phyloP scores from a whole-genome alignment of 257 asterid genomes.

The Gentiana dahurica region DNA sequence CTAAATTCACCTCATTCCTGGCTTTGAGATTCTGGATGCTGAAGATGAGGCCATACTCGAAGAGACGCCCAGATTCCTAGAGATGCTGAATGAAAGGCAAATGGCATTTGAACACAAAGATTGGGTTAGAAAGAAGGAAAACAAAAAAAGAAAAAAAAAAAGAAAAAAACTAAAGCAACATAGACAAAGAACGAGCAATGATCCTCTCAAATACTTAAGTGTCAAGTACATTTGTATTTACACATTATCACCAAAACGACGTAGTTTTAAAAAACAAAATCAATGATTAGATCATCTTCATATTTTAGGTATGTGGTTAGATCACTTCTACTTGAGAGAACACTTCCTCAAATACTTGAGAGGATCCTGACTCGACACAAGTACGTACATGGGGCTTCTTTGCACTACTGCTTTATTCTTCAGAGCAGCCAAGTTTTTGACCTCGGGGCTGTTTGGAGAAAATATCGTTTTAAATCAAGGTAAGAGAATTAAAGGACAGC shows the following conservation, averaged over 20 bases:
- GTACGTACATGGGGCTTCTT: slow-evolving; percentile 33
- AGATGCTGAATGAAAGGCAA: slow-evolving; percentile 8
- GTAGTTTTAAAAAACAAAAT: too few relatives aligned
- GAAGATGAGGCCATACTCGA: slow-evolving; percentile 16
- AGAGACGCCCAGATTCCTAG: slow-evolving; percentile 13
- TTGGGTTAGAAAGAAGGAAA: not conserved
- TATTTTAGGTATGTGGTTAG: too few relatives aligned
- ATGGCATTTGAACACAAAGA: not conserved
- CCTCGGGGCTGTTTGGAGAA: slow-evolving; percentile 52
- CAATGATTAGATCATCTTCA: too few relatives aligned
- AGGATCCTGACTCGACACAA: not conserved
- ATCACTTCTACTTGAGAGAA: too few relatives aligned
- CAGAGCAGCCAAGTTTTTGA: slow-evolving; percentile 59
- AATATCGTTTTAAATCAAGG: not conserved
- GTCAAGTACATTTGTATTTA: too few relatives aligned
- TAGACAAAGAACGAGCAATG: too few relatives aligned
- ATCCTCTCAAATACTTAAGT: too few relatives aligned
- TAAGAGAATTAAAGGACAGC: not conserved
- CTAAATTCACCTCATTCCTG: slow-evolving; percentile 7
- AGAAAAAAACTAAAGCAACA: too few relatives aligned
- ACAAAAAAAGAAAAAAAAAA: not conserved
- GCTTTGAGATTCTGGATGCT: slow-evolving; percentile 9
- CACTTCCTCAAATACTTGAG: too few relatives aligned
- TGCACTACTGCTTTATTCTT: slow-evolving; percentile 39
- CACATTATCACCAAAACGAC: too few relatives aligned